A percentile compares a stretch with the other conserved stretches of the same genome.
Evolutionary conservation across 805 yeast species (phyloP).

Genomic region (Candida lessepsii): DNA sequence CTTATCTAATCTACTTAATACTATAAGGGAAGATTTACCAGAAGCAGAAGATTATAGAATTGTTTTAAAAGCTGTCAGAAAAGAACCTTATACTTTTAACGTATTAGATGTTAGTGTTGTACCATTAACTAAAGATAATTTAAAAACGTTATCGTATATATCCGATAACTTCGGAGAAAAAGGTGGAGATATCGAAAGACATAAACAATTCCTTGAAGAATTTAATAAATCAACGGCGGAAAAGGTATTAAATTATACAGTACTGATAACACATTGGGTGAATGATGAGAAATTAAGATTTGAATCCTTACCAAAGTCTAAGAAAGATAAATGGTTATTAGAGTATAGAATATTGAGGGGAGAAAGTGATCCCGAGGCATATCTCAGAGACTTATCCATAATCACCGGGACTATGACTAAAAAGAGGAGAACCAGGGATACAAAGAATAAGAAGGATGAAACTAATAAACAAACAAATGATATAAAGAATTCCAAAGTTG

Average conservation of each 20-base stretch:
- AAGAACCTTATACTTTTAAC: slow-evolving; percentile 3
- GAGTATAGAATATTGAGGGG: slow-evolving; percentile 19
- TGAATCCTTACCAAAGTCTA: slow-evolving; percentile 18
- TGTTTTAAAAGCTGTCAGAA: slow-evolving; percentile 13
- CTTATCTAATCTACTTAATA: slow-evolving; percentile 37
- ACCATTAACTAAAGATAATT: slow-evolving; percentile 24
- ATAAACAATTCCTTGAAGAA: slow-evolving; percentile 5
- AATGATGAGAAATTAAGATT: slow-evolving; percentile 5
- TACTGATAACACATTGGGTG: slow-evolving; percentile 5
- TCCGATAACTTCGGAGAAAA: slow-evolving; percentile 1
- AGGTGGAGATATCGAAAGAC: slow-evolving; percentile 3
- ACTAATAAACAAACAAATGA: neutral
- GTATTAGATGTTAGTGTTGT: slow-evolving; percentile 28
- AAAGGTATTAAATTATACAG: slow-evolving; percentile 7
- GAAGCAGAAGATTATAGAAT: slow-evolving; percentile 10
- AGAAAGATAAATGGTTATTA: slow-evolving; percentile 22
- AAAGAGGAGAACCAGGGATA: neutral
- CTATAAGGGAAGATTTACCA: slow-evolving; percentile 26
- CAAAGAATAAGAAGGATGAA: too few relatives aligned
- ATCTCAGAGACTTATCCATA: slow-evolving; percentile 9
- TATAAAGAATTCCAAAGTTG: neutral
- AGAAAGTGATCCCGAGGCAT: slow-evolving; percentile 14
- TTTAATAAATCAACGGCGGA: slow-evolving; percentile 6
- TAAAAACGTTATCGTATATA: slow-evolving; percentile 16
- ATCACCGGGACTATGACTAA: neutral